These are phyloP conservation scores for Globisporangium nagaii DNA, from an alignment of 352 stramenopile genomes.

Conservation along the genomic window DNA sequence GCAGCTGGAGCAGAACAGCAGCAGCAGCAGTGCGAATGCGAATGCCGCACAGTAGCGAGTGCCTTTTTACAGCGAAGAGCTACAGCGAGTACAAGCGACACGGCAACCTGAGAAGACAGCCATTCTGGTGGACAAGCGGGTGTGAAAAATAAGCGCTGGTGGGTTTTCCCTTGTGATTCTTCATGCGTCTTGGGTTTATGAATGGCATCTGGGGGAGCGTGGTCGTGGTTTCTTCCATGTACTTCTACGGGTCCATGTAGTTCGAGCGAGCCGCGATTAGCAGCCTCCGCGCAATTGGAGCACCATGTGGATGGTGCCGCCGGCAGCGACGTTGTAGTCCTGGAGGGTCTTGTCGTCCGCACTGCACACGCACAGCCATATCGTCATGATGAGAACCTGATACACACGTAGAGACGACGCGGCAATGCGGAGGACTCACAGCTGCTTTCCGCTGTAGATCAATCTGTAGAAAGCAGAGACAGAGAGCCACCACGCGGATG, in stretches of 20 bases:
- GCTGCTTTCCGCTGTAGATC: constrained; percentile 98
- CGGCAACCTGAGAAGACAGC: background rate
- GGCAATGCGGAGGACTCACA: constrained; percentile 42
- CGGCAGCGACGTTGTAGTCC: constrained; percentile 95
- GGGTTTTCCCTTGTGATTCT: no score
- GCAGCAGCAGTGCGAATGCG: constrained; percentile 10
- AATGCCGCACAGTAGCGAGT: constrained; percentile 3
- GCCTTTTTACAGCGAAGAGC: background rate
- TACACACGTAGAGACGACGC: no score
- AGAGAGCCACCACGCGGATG: no score
- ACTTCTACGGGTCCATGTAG: constrained; percentile 6
- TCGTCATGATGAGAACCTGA: background rate
- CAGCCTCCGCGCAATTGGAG: constrained; percentile 94
- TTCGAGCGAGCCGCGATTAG: constrained; percentile 21
- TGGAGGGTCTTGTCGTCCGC: constrained; percentile 95
- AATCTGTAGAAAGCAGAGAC: constrained; percentile 46
- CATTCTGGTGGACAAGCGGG: background rate
- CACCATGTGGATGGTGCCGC: constrained; percentile 99
- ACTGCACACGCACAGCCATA: constrained; percentile 21
- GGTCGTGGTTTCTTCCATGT: background rate
- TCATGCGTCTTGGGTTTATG: background rate
- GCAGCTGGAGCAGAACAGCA: constrained; percentile 31
- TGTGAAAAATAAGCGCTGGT: constrained; percentile 3
- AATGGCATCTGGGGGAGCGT: background rate
- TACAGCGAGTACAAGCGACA: no score